Base-by-base conservation (phyloP, 768 basidiomycete species). In the Pholiota microspora region DNA sequence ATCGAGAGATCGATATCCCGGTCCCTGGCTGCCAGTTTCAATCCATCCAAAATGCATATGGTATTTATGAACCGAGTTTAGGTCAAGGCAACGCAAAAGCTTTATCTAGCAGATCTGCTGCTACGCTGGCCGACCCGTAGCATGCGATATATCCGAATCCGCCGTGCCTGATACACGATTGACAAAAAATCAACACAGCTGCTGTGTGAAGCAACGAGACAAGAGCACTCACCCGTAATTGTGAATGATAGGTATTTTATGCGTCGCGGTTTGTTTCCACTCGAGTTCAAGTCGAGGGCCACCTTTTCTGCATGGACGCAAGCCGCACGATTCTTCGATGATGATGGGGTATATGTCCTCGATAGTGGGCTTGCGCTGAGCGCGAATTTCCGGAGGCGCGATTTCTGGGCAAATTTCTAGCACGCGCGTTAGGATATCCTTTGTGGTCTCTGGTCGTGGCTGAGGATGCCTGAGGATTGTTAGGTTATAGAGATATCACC, bases 231-330 rank as follows among this genome's bases (percentile, higher is more conserved):
- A 71, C 70, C 71, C 71, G 55, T 71, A 71, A 50, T 71, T 71
- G 49, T 73, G 59, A 3, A 72, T 59, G 3, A 71, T 60, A 36
- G 67, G 63, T 12, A 64, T 60, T 44, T 51, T 59, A 44, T 56
- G 46, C 45, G 56, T n/a, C 25, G 61, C 63, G 47, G 51, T 57
- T 38, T 63, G 46, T 56, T 77, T 59, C 70, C 69, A 77, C 27
- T 81, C 82, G 0, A 72, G 64, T 35, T 83, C 86, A 0, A 89
- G 64, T 40, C 86, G 69, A 21, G 88, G 73, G 0, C 87, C 86
- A 23, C 80, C 84, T 28, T 79, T 80, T 55, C 89, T 71, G 0
- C 68, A 79, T 2, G 88, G 89, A 8, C 68, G 57, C 3, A 69
- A 45, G 8, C 90, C 90, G 53, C 75, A 77, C 3, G 80, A 79